Conservation (phyloP, 2,329 filamentous ascomycete species). For the Claviceps sp. region DNA sequence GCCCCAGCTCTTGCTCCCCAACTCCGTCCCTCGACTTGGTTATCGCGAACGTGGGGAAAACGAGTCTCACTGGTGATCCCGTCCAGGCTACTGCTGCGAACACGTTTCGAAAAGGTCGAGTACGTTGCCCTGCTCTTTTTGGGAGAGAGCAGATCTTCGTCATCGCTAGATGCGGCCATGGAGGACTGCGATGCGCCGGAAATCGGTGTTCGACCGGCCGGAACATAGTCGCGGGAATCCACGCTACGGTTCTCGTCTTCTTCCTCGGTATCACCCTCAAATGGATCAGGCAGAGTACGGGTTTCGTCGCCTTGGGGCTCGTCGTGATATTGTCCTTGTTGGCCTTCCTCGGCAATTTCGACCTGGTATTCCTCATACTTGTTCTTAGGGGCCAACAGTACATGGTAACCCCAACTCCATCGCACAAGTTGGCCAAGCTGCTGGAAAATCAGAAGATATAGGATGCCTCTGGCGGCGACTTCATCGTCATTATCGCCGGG, state of each 20-base stretch:
- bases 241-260: constrained; percentile 22
- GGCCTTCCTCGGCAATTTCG: constrained; percentile 41
- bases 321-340: constrained; percentile 37
- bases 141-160: constrained; percentile 19
- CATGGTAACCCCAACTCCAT: constrained; percentile 97
- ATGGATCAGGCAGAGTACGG: constrained; percentile 27
- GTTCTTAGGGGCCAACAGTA: constrained; percentile 76
- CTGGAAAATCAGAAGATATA: constrained; percentile 95
- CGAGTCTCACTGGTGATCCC: constrained; percentile 39
- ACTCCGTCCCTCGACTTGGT: constrained; percentile 23
- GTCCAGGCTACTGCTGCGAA: constrained; percentile 17
- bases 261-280: constrained; percentile 25
- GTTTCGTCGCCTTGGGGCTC: constrained; percentile 29
- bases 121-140: constrained; percentile 18
- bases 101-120: constrained; percentile 13
- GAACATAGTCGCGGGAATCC: constrained; percentile 37
- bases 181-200: constrained; percentile 36
- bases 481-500: constrained; percentile 91
- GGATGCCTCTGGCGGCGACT: constrained; percentile 81
- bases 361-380: constrained; percentile 53
- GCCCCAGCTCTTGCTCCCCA: constrained; percentile 17
- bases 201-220: constrained; percentile 42
- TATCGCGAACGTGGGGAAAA: constrained; percentile 43
- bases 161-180: constrained; percentile 34
- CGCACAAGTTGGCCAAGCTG: constrained; percentile 88